phyloP scores from a whole-genome alignment of 1,139 yeast genomes.

The Geotrichum bryndzae region DNA sequence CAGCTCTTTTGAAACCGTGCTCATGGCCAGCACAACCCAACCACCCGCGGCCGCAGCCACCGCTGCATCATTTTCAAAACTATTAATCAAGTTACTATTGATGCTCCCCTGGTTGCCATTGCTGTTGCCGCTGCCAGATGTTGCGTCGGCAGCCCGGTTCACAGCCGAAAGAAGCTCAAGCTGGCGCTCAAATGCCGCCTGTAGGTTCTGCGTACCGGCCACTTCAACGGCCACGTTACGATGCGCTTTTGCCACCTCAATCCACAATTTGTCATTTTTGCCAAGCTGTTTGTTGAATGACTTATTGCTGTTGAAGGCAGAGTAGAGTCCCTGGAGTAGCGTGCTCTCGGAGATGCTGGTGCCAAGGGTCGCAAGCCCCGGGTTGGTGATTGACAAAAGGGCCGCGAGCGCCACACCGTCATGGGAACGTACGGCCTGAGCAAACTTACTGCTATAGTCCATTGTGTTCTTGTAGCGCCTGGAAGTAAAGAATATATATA shows the following conservation, averaged over 20 bases:
- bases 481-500: neutral
- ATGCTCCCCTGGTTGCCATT: conserved; percentile 54
- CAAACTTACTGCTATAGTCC: conserved; percentile 21
- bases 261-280: conserved; percentile 23
- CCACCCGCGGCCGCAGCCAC: conserved; percentile 40
- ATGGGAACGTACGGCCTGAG: conserved; percentile 19
- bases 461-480: neutral
- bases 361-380: conserved; percentile 23
- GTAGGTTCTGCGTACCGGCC: conserved; percentile 23
- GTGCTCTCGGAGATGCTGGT: conserved; percentile 23
- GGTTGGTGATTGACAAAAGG: conserved; percentile 25
- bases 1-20: conserved; percentile 51
- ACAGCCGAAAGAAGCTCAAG: conserved; percentile 25
- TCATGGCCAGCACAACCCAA: conserved; percentile 31
- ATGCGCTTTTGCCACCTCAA: conserved; percentile 25
- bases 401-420: conserved; percentile 27
- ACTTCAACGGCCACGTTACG: conserved; percentile 30
- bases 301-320: conserved; percentile 1
- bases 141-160: conserved; percentile 57
- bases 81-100: conserved; percentile 57
- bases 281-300: neutral
- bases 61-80: conserved; percentile 58
- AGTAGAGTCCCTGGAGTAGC: conserved; percentile 21
- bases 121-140: conserved; percentile 29
- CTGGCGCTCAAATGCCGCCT: conserved; percentile 29